A percentile compares a stretch with the other conserved stretches of the same genome.
Conservation (phyloP, 2,329 filamentous ascomycete genomes). For the Neurospora sp. region DNA sequence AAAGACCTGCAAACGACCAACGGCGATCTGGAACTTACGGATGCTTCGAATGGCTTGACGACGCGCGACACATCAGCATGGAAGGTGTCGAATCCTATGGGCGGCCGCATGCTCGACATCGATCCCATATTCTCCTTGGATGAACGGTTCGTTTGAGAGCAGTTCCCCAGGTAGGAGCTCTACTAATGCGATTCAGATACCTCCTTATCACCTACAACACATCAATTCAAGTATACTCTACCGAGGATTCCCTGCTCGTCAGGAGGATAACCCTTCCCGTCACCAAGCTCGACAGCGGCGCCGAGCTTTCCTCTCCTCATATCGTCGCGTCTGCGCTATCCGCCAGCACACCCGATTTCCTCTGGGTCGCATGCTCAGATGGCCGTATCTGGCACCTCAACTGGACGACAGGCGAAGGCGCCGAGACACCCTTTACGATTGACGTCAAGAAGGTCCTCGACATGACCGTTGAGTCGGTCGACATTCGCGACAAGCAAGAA, state of each 20-base stretch:
- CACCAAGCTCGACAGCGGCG: slow-evolving; percentile 17
- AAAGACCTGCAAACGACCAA: not conserved
- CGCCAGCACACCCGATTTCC: slow-evolving; percentile 30
- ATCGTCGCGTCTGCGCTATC: slow-evolving; percentile 32
- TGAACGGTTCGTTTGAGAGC: slow-evolving; percentile 40
- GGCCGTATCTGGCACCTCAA: slow-evolving; percentile 47
- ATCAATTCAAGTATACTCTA: slow-evolving; percentile 71
- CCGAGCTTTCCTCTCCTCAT: slow-evolving; percentile 24
- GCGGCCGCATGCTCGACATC: slow-evolving; percentile 53
- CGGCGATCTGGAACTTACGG: slow-evolving; percentile 10
- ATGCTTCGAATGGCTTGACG: slow-evolving; percentile 4
- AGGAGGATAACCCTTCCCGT: slow-evolving; percentile 54
- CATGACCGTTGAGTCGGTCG: slow-evolving; percentile 32
- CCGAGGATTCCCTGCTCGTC: slow-evolving; percentile 69
- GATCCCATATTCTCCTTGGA: slow-evolving; percentile 53
- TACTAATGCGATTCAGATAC: slow-evolving; percentile 40
- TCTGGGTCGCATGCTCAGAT: slow-evolving; percentile 52
- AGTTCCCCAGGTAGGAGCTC: not conserved
- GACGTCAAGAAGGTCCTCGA: slow-evolving; percentile 35
- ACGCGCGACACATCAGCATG: slow-evolving; percentile 27
- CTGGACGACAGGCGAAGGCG: slow-evolving; percentile 41
- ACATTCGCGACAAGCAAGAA: slow-evolving; percentile 22
- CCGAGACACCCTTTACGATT: slow-evolving; percentile 32
- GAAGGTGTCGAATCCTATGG: slow-evolving; percentile 54
- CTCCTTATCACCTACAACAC: slow-evolving; percentile 66